Evolutionary conservation across 208 protist species (phyloP), one percentile per base, ranked within the genome.

Genomic region (Leishmania lainsoni): DNA sequence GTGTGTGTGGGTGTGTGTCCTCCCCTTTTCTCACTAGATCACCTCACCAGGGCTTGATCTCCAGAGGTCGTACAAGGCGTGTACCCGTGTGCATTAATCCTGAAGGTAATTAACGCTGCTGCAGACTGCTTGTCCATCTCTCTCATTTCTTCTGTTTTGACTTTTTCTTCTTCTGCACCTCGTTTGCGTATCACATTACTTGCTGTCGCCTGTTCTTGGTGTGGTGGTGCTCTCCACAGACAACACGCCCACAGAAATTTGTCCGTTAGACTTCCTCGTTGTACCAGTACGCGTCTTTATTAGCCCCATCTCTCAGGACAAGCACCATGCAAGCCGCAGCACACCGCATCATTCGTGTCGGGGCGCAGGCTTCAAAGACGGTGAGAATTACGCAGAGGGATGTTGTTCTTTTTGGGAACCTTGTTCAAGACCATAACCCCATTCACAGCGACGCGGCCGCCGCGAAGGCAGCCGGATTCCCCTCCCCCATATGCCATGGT

Each of bases 361-460:
- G 94, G 8, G 85, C 87, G 51, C 80, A 80, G 16, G 86, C 81
- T 73, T 86, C 81, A 54, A 89, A 88, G 71, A 93, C 73, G 12
- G 76, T 90, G 6, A 85, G 73, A 49, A 91, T 97, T 63, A 87
- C 68, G 42, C 72, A 87, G 2, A 87, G 89, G 16, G 91, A 93
- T 73, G 91, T 97, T 20, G 86, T 86, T 22, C 72, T 83, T 0
- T 98, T 97, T 86, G 95, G 91, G 8, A 87, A 90, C 22, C 87
- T 98, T 45, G 88, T 96, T 35, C 89, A 89, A 20, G 95, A 98
- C 80, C 82, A 91, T 73, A 98, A 98, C 78, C 93, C 93, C 16
- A 97, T 98, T 79, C 95, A 98, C 82, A 80, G 78, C 65, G 88
- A 95, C 76, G 71, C 79, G 35, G 80, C 48, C 16, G 91, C 93